Evolutionary conservation across 2,329 filamentous ascomycete genomes (phyloP), one percentile per base, ranked within the genome.

Genomic region (Rutstroemia sp.): DNA sequence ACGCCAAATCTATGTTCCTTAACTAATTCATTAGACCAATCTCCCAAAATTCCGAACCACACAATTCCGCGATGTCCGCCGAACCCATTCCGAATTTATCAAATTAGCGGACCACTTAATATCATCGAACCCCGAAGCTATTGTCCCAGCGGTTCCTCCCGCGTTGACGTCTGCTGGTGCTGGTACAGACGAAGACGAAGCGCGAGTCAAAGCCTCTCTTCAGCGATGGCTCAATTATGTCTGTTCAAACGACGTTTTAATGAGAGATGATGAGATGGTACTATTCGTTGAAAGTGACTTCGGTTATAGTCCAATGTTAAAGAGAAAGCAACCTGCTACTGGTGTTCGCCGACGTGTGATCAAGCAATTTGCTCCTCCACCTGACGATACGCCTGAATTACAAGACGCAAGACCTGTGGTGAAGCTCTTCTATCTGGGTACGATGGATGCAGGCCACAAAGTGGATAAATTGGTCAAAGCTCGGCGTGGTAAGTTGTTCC

Each of bases 201-300:
- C 78, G 21, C 83, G 94, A 14, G 88, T 97, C 60, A 97, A 97
- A 73, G 83, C 84, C 1, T 81, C 89, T 8, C 82, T 99, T 76
- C 94, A 99, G 73, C 81, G 91, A 69, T 99, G 94, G 94, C 79
- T 99, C 66, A 96, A 95, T 71, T 88, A 89, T 58, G 87, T 99
- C 19, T 95, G 94, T 74, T 83, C 82, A 67, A 97, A 94, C 65
- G 92, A 97, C 38, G 85, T 95, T 1, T 81, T 99, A 7, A 95
- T 96, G 78, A 84, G 88, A 60, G 94, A 99, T 69, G 92, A 97
- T 60, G 94, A 99, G 73, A 92, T 97, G 84, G 84, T 96, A 5
- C 85, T 97, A 58, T 99, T 99, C 67, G 91, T 99, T n/a, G 94
- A 99, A 73, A 96, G 90, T 69, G 94, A 99, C 71, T 97, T 96